Conservation (phyloP, 2,329 filamentous ascomycete species). For the Exophiala phaeomuriformis region DNA sequence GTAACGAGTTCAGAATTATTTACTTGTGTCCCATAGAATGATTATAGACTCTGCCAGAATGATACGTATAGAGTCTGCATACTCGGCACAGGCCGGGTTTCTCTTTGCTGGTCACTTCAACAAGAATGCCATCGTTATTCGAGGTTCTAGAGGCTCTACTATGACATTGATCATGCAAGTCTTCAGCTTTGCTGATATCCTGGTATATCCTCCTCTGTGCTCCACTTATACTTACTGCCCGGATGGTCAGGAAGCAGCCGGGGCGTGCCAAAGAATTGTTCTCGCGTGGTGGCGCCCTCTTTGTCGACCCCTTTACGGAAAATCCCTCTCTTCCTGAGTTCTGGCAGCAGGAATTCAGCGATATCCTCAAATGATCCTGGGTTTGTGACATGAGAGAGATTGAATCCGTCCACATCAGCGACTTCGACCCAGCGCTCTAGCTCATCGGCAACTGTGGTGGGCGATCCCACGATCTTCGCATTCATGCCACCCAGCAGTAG, state of each 20-base stretch:
- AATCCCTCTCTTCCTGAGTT: constrained; percentile 38
- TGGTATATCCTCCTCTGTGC: constrained; percentile 3
- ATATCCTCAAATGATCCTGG: constrained; percentile 49
- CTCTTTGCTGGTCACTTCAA: no score
- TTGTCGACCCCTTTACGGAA: constrained; percentile 29
- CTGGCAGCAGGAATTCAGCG: constrained; percentile 44
- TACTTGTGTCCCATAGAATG: no score
- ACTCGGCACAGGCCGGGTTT: no score
- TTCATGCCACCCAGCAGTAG: constrained; percentile 44
- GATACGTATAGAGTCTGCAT: no score
- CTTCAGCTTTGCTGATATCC: constrained; percentile 1
- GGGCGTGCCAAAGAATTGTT: constrained; percentile 25
- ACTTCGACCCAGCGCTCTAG: constrained; percentile 61
- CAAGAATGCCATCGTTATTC: no score
- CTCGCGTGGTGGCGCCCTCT: constrained; percentile 14
- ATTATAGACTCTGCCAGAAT: no score
- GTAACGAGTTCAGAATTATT: no score
- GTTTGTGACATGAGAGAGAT: constrained; percentile 47
- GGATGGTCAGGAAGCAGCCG: constrained; percentile 18
- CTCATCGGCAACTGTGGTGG: constrained; percentile 58
- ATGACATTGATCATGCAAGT: no score
- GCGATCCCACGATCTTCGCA: constrained; percentile 49
- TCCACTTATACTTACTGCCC: constrained; percentile 17
- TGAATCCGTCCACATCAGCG: constrained; percentile 68
- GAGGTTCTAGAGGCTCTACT: no score